A percentile compares a stretch with the other conserved stretches of the same genome.
These are phyloP conservation scores for Calycina marina DNA, from an alignment of 2,329 filamentous ascomycete species.

Conservation along the genomic window DNA sequence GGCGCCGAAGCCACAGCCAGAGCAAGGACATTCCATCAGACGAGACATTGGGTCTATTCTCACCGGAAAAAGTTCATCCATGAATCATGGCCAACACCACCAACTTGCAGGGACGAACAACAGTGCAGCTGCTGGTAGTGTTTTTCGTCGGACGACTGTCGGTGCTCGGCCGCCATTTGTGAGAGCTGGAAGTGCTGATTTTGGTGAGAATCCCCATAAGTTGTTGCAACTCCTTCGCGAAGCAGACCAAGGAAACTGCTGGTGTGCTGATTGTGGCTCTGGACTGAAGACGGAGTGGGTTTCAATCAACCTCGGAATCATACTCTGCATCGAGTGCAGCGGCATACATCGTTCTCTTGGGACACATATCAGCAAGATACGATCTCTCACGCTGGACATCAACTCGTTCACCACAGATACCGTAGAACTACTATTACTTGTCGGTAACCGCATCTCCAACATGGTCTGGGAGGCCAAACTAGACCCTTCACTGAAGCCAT, in stretches of 20 bases:
- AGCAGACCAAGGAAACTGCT: conserved; percentile 80
- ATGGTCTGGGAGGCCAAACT: conserved; percentile 90
- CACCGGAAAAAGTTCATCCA: conserved; percentile 76
- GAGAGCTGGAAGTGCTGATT: conserved; percentile 53
- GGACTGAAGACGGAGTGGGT: conserved; percentile 95
- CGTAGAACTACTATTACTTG: conserved; percentile 77
- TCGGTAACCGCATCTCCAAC: conserved; percentile 91
- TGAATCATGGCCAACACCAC: conserved; percentile 31
- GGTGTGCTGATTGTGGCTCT: conserved; percentile 90
- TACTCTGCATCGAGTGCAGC: conserved; percentile 95
- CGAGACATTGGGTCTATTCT: conserved; percentile 86
- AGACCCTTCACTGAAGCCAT: conserved; percentile 57
- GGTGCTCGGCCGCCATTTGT: conserved; percentile 67
- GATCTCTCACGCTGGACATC: conserved; percentile 87
- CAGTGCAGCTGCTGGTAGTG: conserved; percentile 33
- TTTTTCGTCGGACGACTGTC: conserved; percentile 77
- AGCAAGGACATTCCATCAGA: conserved; percentile 38
- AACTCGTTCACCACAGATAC: conserved; percentile 95
- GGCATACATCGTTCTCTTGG: conserved; percentile 93
- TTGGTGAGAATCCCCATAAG: conserved; percentile 72
- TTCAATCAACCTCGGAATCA: conserved; percentile 91
- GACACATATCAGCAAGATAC: conserved; percentile 94
- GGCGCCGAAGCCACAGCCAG: conserved; percentile 27
- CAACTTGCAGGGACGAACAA: conserved; percentile 23
- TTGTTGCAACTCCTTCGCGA: conserved; percentile 78